phyloP scores from a whole-genome alignment of 768 basidiomycete species.

The Lactarius psammicola region DNA sequence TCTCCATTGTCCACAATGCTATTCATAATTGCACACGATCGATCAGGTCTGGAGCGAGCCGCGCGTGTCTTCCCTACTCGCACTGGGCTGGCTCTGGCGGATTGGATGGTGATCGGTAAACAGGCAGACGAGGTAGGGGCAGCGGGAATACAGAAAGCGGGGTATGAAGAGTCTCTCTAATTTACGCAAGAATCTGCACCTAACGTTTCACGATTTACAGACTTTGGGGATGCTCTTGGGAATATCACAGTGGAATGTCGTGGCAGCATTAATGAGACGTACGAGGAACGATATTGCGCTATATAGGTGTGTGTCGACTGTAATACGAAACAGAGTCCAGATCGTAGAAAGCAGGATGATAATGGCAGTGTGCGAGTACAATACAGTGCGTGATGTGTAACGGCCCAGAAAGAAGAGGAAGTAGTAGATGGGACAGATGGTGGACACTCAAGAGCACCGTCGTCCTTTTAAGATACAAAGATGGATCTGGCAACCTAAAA shows the following conservation, averaged over 20 bases:
- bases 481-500: constrained; percentile 72
- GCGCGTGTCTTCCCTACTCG: constrained; percentile 78
- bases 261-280: constrained; percentile 31
- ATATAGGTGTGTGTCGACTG: constrained; percentile 39
- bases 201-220: constrained; percentile 31
- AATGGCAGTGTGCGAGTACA: constrained; percentile 66
- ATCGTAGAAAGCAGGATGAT: constrained; percentile 43
- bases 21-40: constrained; percentile 60
- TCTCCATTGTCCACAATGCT: constrained; percentile 40
- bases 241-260: constrained; percentile 39
- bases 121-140: constrained; percentile 58
- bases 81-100: constrained; percentile 73
- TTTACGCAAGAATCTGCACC: constrained; percentile 12
- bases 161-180: constrained; percentile 48
- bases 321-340: constrained; percentile 47
- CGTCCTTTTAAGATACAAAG: constrained; percentile 57
- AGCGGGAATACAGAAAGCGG: constrained; percentile 72
- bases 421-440: constrained; percentile 81
- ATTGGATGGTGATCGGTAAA: constrained; percentile 68
- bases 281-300: constrained; percentile 37
- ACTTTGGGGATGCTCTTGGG: constrained; percentile 37
- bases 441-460: constrained; percentile 37
- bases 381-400: constrained; percentile 70
- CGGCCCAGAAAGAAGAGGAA: constrained; percentile 41
- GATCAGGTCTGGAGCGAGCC: constrained; percentile 61